A percentile compares a stretch with the other conserved stretches of the same genome.
phyloP scores from a whole-genome alignment of 495 filamentous ascomycete genomes.

The Hypoxylon trugodes region DNA sequence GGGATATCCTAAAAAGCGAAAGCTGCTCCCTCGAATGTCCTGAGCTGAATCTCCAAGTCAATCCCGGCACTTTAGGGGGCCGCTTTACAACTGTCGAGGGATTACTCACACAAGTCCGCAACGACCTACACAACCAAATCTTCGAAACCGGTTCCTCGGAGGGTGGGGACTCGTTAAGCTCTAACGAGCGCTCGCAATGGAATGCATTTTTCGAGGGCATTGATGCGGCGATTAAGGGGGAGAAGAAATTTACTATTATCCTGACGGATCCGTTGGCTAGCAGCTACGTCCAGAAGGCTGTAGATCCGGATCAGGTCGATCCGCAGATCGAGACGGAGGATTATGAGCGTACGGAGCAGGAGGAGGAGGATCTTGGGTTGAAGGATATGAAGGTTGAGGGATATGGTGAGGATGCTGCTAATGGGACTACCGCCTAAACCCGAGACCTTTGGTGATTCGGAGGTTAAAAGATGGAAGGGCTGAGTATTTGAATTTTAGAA shows the following conservation, averaged over 20 bases:
- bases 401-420: constrained; percentile 68
- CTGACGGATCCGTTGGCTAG: constrained; percentile 88
- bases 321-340: constrained; percentile 83
- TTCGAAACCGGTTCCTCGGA: constrained; percentile 71
- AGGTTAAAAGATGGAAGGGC: background rate
- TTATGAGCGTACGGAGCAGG: constrained; percentile 86
- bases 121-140: constrained; percentile 85
- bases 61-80: constrained; percentile 93
- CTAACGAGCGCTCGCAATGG: constrained; percentile 74
- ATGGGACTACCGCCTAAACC: constrained; percentile 11
- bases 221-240: constrained; percentile 78
- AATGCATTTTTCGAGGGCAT: constrained; percentile 79
- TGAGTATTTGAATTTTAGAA: constrained; percentile 15
- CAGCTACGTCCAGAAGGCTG: constrained; percentile 92
- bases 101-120: constrained; percentile 88
- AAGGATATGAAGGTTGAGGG: constrained; percentile 91
- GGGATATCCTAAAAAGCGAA: constrained; percentile 97
- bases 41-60: constrained; percentile 82
- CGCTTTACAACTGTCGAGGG: constrained; percentile 97
- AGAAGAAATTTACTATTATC: constrained; percentile 83
- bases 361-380: constrained; percentile 90
- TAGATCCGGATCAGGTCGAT: constrained; percentile 73
- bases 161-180: constrained; percentile 75
- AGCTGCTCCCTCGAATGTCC: constrained; percentile 84
- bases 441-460: constrained; percentile 4